Evolutionary conservation across 106 monocot genomes (phyloP).

Genomic region (Dioscorea zingiberensis): DNA sequence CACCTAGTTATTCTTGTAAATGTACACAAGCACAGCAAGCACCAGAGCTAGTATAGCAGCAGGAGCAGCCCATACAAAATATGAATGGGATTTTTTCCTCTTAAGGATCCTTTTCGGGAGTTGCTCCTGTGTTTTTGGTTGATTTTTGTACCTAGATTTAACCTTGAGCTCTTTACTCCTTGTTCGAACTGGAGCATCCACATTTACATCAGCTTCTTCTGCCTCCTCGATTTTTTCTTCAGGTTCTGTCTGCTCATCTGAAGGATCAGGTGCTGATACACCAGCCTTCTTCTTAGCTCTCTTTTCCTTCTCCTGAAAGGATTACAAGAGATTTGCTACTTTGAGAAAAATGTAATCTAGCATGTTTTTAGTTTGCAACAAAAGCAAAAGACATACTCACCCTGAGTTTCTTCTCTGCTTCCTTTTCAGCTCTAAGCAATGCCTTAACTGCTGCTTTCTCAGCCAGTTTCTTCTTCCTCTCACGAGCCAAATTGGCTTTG

Average conservation of each 20-base stretch:
- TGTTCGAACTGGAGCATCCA: slow-evolving; percentile 10
- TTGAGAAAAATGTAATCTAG: not conserved
- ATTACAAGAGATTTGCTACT: not conserved
- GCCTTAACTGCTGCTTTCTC: slow-evolving; percentile 87
- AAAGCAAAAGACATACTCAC: slow-evolving; percentile 8
- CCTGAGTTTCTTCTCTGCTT: slow-evolving; percentile 78
- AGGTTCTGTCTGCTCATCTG: slow-evolving; percentile 16
- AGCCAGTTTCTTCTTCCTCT: slow-evolving; percentile 82
- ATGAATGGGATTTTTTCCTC: slow-evolving; percentile 60
- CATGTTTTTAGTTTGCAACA: not conserved
- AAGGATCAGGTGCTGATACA: slow-evolving; percentile 5
- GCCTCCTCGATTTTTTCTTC: slow-evolving; percentile 24
- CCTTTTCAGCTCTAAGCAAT: slow-evolving; percentile 60
- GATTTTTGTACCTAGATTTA: slow-evolving; percentile 21
- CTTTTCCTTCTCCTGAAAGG: slow-evolving; percentile 61
- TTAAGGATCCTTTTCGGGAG: slow-evolving; percentile 47
- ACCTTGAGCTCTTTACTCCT: slow-evolving; percentile 41
- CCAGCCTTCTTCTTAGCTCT: slow-evolving; percentile 79
- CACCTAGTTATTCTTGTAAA: slow-evolving; percentile 4
- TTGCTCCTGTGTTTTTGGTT: slow-evolving; percentile 18
- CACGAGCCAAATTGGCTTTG: slow-evolving; percentile 72
- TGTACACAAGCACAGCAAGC: slow-evolving; percentile 22
- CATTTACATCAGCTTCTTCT: slow-evolving; percentile 31
- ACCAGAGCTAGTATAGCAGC: slow-evolving; percentile 20
- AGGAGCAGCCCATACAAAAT: slow-evolving; percentile 43